Evolutionary conservation across 306 rosid genomes (phyloP).

Genomic region (Trifolium subterraneum): DNA sequence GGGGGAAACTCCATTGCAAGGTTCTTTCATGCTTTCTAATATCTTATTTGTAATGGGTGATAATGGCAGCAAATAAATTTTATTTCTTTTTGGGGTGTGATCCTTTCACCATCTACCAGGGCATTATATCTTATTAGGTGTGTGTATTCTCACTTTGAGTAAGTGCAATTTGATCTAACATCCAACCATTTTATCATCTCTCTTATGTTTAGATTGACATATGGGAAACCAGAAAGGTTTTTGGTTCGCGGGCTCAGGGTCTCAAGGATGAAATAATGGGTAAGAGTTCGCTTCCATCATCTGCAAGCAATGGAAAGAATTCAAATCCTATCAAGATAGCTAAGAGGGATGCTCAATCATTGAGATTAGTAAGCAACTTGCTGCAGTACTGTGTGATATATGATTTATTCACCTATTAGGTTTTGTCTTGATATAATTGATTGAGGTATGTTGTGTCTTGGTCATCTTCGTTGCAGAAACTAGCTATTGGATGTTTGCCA

Average conservation of each 20-base stretch:
- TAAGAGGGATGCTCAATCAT: slow-evolving; percentile 84
- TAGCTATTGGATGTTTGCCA: slow-evolving; percentile 84
- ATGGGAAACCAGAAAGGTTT: slow-evolving; percentile 96
- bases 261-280: slow-evolving; percentile 84
- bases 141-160: neutral
- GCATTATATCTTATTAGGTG: neutral
- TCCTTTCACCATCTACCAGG: neutral
- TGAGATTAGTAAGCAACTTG: slow-evolving; percentile 78
- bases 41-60: slow-evolving; percentile 19
- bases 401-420: slow-evolving; percentile 27
- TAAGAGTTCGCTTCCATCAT: slow-evolving; percentile 59
- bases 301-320: slow-evolving; percentile 75
- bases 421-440: slow-evolving; percentile 38
- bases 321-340: slow-evolving; percentile 85
- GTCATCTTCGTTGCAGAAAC: slow-evolving; percentile 68
- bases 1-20: neutral
- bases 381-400: slow-evolving; percentile 37
- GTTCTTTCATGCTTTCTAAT: slow-evolving; percentile 13
- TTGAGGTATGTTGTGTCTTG: slow-evolving; percentile 37
- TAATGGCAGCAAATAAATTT: slow-evolving; percentile 3
- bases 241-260: slow-evolving; percentile 92
- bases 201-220: slow-evolving; percentile 69
- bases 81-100: slow-evolving; percentile 8
- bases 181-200: slow-evolving; percentile 8
- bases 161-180: slow-evolving; percentile 3